A percentile compares a stretch with the other conserved stretches of the same genome.
Conservation (phyloP, 257 asterid genomes). For the Salvia rosmarinus region DNA sequence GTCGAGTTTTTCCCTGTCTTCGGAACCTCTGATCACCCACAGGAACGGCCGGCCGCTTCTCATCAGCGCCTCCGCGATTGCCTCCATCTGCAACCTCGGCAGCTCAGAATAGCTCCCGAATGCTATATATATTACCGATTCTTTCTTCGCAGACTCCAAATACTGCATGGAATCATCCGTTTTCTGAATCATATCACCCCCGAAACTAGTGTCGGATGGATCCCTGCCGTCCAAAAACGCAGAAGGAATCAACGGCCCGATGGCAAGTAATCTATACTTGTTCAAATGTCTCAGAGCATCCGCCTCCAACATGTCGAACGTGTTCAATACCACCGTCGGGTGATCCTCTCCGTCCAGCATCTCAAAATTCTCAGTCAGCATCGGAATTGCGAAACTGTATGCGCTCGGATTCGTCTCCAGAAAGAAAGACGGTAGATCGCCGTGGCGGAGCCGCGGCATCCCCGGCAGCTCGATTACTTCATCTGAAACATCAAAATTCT, state of each 20-base stretch:
- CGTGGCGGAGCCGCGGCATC: slow-evolving; percentile 22
- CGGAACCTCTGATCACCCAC: slow-evolving; percentile 45
- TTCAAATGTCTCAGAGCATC: slow-evolving; percentile 37
- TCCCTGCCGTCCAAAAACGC: slow-evolving; percentile 46
- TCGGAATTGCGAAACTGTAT: slow-evolving; percentile 24
- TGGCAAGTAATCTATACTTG: slow-evolving; percentile 37
- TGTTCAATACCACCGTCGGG: slow-evolving; percentile 43
- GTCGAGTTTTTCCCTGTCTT: neutral
- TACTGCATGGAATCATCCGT: slow-evolving; percentile 25
- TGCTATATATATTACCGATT: slow-evolving; percentile 49
- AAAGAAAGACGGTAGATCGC: slow-evolving; percentile 42
- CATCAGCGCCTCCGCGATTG: slow-evolving; percentile 40
- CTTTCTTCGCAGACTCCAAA: slow-evolving; percentile 34
- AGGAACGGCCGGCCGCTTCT: slow-evolving; percentile 45
- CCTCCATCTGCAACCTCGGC: slow-evolving; percentile 44
- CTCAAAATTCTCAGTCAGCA: slow-evolving; percentile 32
- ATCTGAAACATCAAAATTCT: neutral
- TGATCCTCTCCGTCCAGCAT: slow-evolving; percentile 26
- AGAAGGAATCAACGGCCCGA: slow-evolving; percentile 61
- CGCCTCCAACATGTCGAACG: slow-evolving; percentile 46
- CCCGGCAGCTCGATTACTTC: slow-evolving; percentile 36
- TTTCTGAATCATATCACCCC: slow-evolving; percentile 39
- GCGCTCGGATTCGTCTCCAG: slow-evolving; percentile 24
- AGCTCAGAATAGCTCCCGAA: slow-evolving; percentile 52
- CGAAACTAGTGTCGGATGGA: slow-evolving; percentile 40